A percentile compares a stretch with the other conserved stretches of the same genome.
Conservation (phyloP, 345 rosid species). For the Aethionema arabicum region DNA sequence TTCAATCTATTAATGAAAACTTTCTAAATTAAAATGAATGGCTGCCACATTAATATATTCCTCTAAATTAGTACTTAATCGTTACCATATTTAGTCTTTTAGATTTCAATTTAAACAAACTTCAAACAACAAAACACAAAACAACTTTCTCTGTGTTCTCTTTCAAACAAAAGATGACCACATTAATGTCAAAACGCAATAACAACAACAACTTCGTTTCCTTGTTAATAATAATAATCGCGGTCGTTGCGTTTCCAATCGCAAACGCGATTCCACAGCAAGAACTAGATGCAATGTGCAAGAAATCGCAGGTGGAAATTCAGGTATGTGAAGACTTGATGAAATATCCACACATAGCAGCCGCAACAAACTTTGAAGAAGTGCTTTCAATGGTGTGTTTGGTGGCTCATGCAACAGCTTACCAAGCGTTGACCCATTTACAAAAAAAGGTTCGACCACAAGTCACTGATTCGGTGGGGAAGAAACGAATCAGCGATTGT, state of each 20-base stretch:
- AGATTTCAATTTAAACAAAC: too few species aligned
- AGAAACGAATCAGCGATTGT: not conserved
- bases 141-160: too few species aligned
- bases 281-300: conserved; percentile 12
- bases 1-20: too few species aligned
- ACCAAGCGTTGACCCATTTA: too few species aligned
- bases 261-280: conserved; percentile 17
- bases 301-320: not conserved
- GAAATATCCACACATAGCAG: not conserved
- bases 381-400: not conserved
- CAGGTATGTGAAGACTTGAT: not conserved
- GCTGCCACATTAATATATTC: too few species aligned
- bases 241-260: not conserved
- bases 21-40: too few species aligned
- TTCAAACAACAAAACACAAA: too few species aligned
- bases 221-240: not conserved
- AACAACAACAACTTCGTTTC: not conserved
- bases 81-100: too few species aligned
- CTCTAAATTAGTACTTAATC: too few species aligned
- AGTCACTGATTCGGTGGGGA: not conserved
- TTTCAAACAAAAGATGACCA: too few species aligned
- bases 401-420: not conserved
- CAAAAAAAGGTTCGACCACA: not conserved
- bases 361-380: conserved; percentile 1
- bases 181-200: conserved; percentile 7